Evolutionary conservation across 192 early-diverging fungal genomes (phyloP).

Genomic region (Mortierella claussenii): DNA sequence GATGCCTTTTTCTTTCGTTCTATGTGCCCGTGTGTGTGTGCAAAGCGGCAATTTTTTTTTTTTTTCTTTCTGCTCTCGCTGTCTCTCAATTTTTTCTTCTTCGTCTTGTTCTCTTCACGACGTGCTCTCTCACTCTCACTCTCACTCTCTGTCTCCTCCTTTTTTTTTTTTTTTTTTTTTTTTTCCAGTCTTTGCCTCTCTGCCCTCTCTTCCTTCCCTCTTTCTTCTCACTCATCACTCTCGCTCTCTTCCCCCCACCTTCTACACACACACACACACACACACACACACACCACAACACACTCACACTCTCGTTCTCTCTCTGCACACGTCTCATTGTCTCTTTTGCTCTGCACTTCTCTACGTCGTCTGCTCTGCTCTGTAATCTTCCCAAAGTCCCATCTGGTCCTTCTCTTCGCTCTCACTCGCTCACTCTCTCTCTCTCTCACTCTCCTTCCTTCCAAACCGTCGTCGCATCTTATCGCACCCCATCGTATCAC

Average conservation of each 20-base stretch:
- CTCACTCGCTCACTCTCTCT: conserved; percentile 8
- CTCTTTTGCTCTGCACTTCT: no score
- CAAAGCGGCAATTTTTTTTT: not conserved
- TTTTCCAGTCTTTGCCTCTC: conserved; percentile 3
- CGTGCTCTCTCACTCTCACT: not conserved
- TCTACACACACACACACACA: no score
- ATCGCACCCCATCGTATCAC: no score
- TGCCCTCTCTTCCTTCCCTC: conserved; percentile 5
- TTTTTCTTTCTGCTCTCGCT: not conserved
- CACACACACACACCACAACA: no score
- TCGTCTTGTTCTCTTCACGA: not conserved
- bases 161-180: conserved; percentile 12
- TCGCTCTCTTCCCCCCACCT: conserved; percentile 4
- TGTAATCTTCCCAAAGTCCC: conserved; percentile 3
- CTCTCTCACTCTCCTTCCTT: not conserved
- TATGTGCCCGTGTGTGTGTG: no score
- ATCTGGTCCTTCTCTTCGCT: conserved; percentile 2
- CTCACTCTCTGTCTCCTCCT: not conserved
- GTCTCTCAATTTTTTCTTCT: not conserved
- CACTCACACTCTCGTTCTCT: not conserved
- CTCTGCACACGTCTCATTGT: not conserved
- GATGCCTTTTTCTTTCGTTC: no score
- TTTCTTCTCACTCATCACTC: conserved; percentile 6
- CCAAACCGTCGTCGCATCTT: no score
- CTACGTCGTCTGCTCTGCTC: not conserved